Evolutionary conservation across 805 yeast genomes (phyloP).

Genomic region (Candida succiphila): DNA sequence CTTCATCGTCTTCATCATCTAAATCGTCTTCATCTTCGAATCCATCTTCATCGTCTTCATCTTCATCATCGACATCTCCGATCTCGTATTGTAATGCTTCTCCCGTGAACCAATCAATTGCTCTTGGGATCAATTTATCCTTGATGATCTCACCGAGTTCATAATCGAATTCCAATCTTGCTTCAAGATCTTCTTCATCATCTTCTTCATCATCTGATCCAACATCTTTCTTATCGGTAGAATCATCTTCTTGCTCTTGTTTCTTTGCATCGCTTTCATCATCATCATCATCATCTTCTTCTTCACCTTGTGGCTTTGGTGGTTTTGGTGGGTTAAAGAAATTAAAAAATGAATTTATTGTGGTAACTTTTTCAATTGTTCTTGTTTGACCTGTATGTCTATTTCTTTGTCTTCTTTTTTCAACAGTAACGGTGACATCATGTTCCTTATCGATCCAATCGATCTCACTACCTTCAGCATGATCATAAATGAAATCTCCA

Average conservation of each 20-base stretch:
- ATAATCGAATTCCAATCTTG: constrained; percentile 82
- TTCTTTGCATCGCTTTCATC: constrained; percentile 33
- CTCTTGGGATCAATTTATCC: constrained; percentile 92
- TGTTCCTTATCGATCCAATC: constrained; percentile 73
- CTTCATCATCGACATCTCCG: constrained; percentile 42
- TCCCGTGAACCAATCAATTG: constrained; percentile 98
- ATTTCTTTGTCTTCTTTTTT: constrained; percentile 95
- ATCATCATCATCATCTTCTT: constrained; percentile 42
- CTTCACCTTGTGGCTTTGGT: constrained; percentile 29
- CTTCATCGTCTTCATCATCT: constrained; percentile 54
- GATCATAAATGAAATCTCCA: constrained; percentile 95
- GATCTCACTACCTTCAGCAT: constrained; percentile 85
- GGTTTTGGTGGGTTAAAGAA: constrained; percentile 91
- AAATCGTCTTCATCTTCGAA: constrained; percentile 55
- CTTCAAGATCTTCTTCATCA: constrained; percentile 68
- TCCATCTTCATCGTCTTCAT: constrained; percentile 49
- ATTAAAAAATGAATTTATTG: constrained; percentile 91
- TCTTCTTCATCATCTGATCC: constrained; percentile 36
- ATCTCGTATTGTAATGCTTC: constrained; percentile 78
- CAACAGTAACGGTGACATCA: constrained; percentile 79
- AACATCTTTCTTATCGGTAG: constrained; percentile 49
- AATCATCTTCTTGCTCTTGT: constrained; percentile 42
- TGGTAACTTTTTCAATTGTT: constrained; percentile 88
- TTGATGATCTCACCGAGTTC: constrained; percentile 94
- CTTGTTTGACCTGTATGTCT: constrained; percentile 94